Conservation (phyloP, 495 filamentous ascomycete genomes). For the Hypoxylon intermedium region DNA sequence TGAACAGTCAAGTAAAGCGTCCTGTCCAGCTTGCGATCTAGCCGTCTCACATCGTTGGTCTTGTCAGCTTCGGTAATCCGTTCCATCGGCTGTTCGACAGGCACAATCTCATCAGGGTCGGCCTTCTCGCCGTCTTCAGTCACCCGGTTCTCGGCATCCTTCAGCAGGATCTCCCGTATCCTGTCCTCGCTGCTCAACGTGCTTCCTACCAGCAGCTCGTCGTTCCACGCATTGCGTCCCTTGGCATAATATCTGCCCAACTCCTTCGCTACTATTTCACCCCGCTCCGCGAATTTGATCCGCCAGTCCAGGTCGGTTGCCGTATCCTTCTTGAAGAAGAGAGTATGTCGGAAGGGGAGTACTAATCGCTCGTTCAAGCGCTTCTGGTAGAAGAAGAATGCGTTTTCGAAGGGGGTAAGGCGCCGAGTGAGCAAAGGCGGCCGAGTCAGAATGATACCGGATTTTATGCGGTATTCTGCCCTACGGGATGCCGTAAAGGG, state of each 20-base stretch:
- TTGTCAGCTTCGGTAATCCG: conserved; percentile 82
- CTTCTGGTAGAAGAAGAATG: conserved; percentile 95
- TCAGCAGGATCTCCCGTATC: conserved; percentile 63
- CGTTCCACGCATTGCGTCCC: conserved; percentile 80
- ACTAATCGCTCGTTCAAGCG: conserved; percentile 92
- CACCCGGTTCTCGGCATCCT: conserved; percentile 75
- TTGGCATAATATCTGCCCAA: conserved; percentile 87
- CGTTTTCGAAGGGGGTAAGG: conserved; percentile 85
- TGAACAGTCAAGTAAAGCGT: conserved; percentile 88
- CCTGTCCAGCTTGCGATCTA: conserved; percentile 76
- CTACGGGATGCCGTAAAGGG: conserved; percentile 36
- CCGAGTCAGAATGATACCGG: conserved; percentile 84
- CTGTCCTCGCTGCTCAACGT: conserved; percentile 64
- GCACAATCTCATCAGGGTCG: conserved; percentile 66
- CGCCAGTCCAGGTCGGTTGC: conserved; percentile 88
- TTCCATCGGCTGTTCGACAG: conserved; percentile 73
- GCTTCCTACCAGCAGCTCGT: conserved; percentile 83
- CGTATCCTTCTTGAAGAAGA: conserved; percentile 95
- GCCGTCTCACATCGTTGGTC: conserved; percentile 72
- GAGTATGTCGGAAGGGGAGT: conserved; percentile 86
- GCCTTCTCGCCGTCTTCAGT: conserved; percentile 68
- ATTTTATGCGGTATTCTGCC: conserved; percentile 69
- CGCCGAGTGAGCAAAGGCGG: conserved; percentile 85
- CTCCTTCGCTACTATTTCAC: conserved; percentile 75
- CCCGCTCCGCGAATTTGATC: conserved; percentile 77